Evolutionary conservation across 768 basidiomycete genomes (phyloP).

Genomic region (Suillus occidentalis): DNA sequence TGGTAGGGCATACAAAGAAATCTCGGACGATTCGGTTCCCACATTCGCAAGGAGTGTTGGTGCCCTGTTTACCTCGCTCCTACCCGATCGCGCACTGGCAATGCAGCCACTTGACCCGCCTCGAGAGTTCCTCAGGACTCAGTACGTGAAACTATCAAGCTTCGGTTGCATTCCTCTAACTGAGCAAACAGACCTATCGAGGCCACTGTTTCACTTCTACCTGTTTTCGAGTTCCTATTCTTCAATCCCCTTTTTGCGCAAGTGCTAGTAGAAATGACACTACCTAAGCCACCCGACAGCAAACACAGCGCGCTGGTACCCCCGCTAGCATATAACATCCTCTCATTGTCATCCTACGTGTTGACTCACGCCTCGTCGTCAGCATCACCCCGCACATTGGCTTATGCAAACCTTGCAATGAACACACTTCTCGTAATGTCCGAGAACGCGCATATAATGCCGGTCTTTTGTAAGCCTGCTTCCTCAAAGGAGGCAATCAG

Average conservation of each 20-base stretch:
- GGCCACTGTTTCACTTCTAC: slow-evolving; percentile 55
- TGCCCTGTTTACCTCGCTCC: slow-evolving; percentile 49
- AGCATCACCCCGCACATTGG: slow-evolving; percentile 54
- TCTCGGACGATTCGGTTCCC: slow-evolving; percentile 52
- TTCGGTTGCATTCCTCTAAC: not conserved
- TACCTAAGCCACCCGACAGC: slow-evolving; percentile 11
- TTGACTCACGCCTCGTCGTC: slow-evolving; percentile 67
- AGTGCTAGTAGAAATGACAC: slow-evolving; percentile 42
- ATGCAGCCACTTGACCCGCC: slow-evolving; percentile 46
- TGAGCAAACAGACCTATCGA: slow-evolving; percentile 57
- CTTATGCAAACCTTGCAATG: slow-evolving; percentile 61
- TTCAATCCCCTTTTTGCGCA: slow-evolving; percentile 49
- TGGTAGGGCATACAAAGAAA: slow-evolving; percentile 54
- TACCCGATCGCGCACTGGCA: slow-evolving; percentile 55
- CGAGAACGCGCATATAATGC: slow-evolving; percentile 50
- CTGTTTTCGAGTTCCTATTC: slow-evolving; percentile 60
- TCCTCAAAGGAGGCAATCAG: slow-evolving; percentile 40
- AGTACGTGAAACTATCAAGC: slow-evolving; percentile 36
- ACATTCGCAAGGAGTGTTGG: slow-evolving; percentile 52
- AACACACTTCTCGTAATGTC: slow-evolving; percentile 51
- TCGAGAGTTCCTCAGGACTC: slow-evolving; percentile 55
- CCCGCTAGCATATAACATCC: slow-evolving; percentile 45
- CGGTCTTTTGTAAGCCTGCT: slow-evolving; percentile 41
- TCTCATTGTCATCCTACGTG: slow-evolving; percentile 65
- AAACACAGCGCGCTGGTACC: slow-evolving; percentile 21